These are phyloP conservation scores for Xylariomycetidae sp. DNA, from an alignment of 2,329 filamentous ascomycete genomes.

Conservation along the genomic window DNA sequence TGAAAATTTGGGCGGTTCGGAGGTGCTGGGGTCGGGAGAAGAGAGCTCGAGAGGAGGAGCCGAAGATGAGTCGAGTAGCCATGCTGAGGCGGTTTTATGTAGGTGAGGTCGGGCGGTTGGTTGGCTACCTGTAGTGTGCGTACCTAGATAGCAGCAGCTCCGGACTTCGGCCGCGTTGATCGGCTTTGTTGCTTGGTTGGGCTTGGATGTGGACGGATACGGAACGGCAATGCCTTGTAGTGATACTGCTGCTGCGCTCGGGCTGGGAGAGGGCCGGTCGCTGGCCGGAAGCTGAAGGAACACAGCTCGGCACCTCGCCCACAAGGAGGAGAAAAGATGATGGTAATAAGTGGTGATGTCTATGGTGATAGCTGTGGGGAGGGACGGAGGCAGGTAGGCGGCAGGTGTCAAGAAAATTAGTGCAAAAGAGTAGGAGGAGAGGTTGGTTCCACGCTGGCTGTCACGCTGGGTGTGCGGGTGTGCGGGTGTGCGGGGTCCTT, in stretches of 20 bases:
- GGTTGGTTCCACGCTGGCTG: no score
- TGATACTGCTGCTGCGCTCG: neutral
- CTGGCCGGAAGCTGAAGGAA: conserved; percentile 5
- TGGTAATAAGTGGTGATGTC: conserved; percentile 2
- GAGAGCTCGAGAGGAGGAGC: conserved; percentile 35
- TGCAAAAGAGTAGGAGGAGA: no score
- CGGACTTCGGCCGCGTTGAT: conserved; percentile 12
- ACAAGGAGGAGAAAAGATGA: conserved; percentile 9
- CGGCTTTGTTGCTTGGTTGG: conserved; percentile 1
- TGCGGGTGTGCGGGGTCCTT: no score
- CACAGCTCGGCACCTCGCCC: conserved; percentile 11
- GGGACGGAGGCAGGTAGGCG: neutral
- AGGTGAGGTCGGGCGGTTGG: conserved; percentile 3
- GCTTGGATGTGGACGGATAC: neutral
- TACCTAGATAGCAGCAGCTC: conserved; percentile 9
- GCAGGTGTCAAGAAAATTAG: no score
- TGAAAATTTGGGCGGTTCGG: conserved; percentile 26
- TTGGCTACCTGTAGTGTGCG: conserved; percentile 1
- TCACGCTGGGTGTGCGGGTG: no score
- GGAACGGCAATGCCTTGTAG: neutral
- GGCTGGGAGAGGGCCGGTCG: conserved; percentile 9
- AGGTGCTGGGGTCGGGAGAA: conserved; percentile 32
- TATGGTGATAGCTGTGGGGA: neutral
- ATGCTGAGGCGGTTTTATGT: conserved; percentile 26
- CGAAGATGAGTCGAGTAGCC: conserved; percentile 37